Evolutionary conservation across 2,329 filamentous ascomycete genomes (phyloP).

Genomic region (Drechslerella stenobrocha): DNA sequence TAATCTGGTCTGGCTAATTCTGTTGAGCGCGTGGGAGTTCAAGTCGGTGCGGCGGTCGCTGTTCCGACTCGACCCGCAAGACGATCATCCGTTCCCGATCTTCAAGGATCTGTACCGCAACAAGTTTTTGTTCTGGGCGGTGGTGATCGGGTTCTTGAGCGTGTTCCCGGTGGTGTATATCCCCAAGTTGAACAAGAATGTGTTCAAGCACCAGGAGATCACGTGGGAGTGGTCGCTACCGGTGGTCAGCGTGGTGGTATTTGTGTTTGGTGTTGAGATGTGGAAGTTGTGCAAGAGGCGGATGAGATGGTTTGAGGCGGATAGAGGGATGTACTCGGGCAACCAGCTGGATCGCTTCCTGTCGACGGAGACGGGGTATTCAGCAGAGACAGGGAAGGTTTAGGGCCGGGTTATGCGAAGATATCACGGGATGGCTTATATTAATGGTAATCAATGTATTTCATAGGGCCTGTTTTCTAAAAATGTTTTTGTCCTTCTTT

Average conservation of each 20-base stretch:
- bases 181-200: constrained; percentile 66
- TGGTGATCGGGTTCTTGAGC: constrained; percentile 64
- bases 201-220: constrained; percentile 71
- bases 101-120: constrained; percentile 72
- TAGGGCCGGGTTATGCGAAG: background rate
- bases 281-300: constrained; percentile 71
- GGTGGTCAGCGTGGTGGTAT: constrained; percentile 63
- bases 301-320: constrained; percentile 42
- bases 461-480: too few species aligned
- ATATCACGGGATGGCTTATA: constrained; percentile 1
- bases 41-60: constrained; percentile 69
- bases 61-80: constrained; percentile 71
- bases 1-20: constrained; percentile 73
- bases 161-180: constrained; percentile 70
- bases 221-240: constrained; percentile 75
- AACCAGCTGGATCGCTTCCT: constrained; percentile 46
- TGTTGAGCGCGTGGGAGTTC: constrained; percentile 74
- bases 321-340: constrained; percentile 38
- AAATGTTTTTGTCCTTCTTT: too few species aligned
- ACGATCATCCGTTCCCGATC: constrained; percentile 65
- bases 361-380: constrained; percentile 37
- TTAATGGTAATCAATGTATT: background rate
- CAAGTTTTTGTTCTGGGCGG: constrained; percentile 68
- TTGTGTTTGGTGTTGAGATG: constrained; percentile 66
- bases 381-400: too few species aligned